Conservation (phyloP, 78 protist species). For the Cavenderia fasciculata region DNA sequence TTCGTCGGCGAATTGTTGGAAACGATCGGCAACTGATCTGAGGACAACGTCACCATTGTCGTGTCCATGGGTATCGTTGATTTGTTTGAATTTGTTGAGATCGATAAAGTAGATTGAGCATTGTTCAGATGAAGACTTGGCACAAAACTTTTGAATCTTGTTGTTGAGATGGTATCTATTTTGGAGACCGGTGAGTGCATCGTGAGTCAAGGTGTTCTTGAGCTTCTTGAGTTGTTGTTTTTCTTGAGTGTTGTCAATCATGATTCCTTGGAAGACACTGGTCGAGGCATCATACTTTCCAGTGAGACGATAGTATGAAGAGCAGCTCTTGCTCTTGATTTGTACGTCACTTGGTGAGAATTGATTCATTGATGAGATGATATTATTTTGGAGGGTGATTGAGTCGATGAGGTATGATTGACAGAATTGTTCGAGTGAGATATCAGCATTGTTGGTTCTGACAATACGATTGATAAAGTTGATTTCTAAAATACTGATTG, state of each 20-base stretch:
- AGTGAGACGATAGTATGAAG: conserved; percentile 40
- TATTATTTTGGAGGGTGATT: no score
- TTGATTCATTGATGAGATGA: no score
- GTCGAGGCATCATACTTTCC: conserved; percentile 19
- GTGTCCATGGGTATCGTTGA: conserved; percentile 73
- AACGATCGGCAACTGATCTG: conserved; percentile 25
- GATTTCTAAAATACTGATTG: no score
- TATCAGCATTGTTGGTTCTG: no score
- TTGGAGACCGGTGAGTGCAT: conserved; percentile 54
- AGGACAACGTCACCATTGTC: conserved; percentile 46
- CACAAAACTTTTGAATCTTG: conserved; percentile 62
- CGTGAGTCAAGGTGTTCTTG: conserved; percentile 35
- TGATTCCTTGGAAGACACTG: conserved; percentile 6
- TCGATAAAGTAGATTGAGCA: conserved; percentile 48
- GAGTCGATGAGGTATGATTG: no score
- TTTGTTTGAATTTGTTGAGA: conserved; percentile 50
- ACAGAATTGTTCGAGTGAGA: no score
- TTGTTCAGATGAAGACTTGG: conserved; percentile 11
- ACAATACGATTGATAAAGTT: no score
- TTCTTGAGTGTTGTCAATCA: conserved; percentile 48
- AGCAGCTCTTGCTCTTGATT: no score
- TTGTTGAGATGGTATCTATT: conserved; percentile 45
- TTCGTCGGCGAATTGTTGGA: neutral
- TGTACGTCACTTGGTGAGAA: no score
- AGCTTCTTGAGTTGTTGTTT: conserved; percentile 25